Conservation (phyloP, 2,329 filamentous ascomycete genomes). For the Drechmeria coniospora region DNA sequence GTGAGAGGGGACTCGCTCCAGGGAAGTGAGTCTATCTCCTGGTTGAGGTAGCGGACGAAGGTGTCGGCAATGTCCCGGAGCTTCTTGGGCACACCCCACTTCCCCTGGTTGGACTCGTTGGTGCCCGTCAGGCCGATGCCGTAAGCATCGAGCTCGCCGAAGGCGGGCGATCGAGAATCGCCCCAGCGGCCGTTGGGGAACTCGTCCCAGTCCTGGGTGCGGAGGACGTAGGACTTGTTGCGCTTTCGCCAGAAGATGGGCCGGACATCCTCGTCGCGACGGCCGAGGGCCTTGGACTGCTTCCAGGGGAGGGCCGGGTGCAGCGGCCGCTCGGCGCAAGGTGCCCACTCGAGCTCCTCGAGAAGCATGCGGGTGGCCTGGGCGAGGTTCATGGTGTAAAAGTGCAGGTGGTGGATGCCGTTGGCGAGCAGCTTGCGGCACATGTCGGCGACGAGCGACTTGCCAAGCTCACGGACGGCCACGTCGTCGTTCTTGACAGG, state of each 20-base stretch:
- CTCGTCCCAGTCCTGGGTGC: conserved; percentile 97
- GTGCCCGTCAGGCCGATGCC: conserved; percentile 87
- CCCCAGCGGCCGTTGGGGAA: conserved; percentile 98
- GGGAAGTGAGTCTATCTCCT: conserved; percentile 66
- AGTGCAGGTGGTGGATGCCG: conserved; percentile 81
- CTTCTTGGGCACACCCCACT: conserved; percentile 77
- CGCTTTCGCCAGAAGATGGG: conserved; percentile 98
- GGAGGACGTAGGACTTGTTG: conserved; percentile 86
- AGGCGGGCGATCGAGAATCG: conserved; percentile 88
- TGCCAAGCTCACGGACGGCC: conserved; percentile 79
- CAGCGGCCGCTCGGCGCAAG: conserved; percentile 59
- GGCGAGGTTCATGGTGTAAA: conserved; percentile 98
- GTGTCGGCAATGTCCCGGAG: conserved; percentile 67
- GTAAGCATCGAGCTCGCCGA: conserved; percentile 88
- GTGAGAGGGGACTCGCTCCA: conserved; percentile 90
- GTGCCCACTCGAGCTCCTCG: conserved; percentile 73
- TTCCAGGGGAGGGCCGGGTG: conserved; percentile 94
- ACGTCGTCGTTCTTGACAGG: conserved; percentile 95
- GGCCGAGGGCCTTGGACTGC: conserved; percentile 76
- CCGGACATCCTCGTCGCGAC: conserved; percentile 85
- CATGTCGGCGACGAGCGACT: conserved; percentile 74
- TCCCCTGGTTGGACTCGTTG: conserved; percentile 88
- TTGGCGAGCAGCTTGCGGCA: conserved; percentile 71
- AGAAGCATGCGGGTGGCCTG: conserved; percentile 89
- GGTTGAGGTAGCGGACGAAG: conserved; percentile 73